Conservation (phyloP, 2,329 filamentous ascomycete genomes). For the Pseudopyricularia cyperi region DNA sequence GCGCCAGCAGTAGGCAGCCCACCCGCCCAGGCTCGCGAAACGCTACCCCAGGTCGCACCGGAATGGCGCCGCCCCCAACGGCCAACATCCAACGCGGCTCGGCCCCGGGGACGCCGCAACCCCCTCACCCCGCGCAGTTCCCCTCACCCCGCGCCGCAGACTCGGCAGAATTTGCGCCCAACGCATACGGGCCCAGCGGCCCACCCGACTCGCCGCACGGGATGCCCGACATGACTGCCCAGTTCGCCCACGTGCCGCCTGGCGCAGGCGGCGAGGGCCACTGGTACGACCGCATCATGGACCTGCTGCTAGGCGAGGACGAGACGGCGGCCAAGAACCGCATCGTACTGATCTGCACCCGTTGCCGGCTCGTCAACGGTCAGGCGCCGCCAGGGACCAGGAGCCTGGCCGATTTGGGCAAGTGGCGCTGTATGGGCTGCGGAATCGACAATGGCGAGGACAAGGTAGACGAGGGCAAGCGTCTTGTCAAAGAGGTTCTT, state of each 20-base stretch:
- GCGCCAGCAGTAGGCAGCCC: neutral
- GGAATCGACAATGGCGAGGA: slow-evolving; percentile 63
- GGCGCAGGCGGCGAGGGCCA: slow-evolving; percentile 30
- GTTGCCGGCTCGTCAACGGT: slow-evolving; percentile 83
- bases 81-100: slow-evolving; percentile 42
- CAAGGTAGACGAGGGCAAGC: slow-evolving; percentile 56
- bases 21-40: slow-evolving; percentile 4
- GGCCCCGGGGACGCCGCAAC: slow-evolving; percentile 16
- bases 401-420: slow-evolving; percentile 63
- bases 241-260: slow-evolving; percentile 15
- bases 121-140: slow-evolving; percentile 1
- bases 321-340: slow-evolving; percentile 87
- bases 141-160: slow-evolving; percentile 13
- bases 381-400: slow-evolving; percentile 83
- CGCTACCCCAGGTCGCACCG: slow-evolving; percentile 25
- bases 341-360: slow-evolving; percentile 69
- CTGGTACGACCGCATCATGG: slow-evolving; percentile 93
- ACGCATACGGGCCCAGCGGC: slow-evolving; percentile 39
- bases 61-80: slow-evolving; percentile 44
- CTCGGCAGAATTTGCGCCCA: slow-evolving; percentile 59
- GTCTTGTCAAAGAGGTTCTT: slow-evolving; percentile 56
- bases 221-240: slow-evolving; percentile 2
- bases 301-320: slow-evolving; percentile 86
- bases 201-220: slow-evolving; percentile 7
- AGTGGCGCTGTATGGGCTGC: slow-evolving; percentile 84